Evolutionary conservation across 2,329 filamentous ascomycete species (phyloP), one percentile per base, ranked within the genome.

Genomic region (Cladophialophora psammophila): DNA sequence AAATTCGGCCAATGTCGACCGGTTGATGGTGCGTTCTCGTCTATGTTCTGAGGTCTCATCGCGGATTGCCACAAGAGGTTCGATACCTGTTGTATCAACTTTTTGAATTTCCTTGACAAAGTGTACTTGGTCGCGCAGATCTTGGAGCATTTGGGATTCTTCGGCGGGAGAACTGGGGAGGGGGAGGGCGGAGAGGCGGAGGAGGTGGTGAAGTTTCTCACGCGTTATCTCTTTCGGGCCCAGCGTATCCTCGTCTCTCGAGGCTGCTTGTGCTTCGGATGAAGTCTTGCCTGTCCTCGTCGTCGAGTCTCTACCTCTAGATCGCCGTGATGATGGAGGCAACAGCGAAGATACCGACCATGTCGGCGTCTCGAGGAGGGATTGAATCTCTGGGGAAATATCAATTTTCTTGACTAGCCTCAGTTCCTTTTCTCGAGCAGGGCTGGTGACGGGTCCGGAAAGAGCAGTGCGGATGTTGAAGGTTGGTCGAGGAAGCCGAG

Each of bases 101-200:
- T 85, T 82, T 75, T 96, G 94, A 20, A 98, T 89, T 69, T 93
- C 88, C 68, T 87, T 89, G n/a, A 98, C 93, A 75, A 99, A 99
- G 74, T 91, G 90, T 0, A 99, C 86, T 76, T 99, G 95, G 36
- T 91, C 88, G 60, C 89, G 85, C 1, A 99, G 85, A 0, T 90
- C 94, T 26, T 85, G 76, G 3, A 96, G 85, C 87, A 97, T 92
- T 32, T 83, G 80, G 0, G 81, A 74, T 76, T 96, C 90, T 73
- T 93, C 89, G 60, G 83, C 83, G 1, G 81, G 71, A 15, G 53
- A 58, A 32, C 60, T 64, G 0, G 94, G 93, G 1, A 85, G 85
- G 0, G 94, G 93, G 0, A 99, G 89, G 13, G 94, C 94, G 3
- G 94, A 96, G 45, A 98, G 89, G 18, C 92, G 91, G 40, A 97